Percentiles rank a stretch among this genome's conserved stretches.
phyloP scores from a whole-genome alignment of 2,329 filamentous ascomycete species.

The Colletotrichum spaethianum region DNA sequence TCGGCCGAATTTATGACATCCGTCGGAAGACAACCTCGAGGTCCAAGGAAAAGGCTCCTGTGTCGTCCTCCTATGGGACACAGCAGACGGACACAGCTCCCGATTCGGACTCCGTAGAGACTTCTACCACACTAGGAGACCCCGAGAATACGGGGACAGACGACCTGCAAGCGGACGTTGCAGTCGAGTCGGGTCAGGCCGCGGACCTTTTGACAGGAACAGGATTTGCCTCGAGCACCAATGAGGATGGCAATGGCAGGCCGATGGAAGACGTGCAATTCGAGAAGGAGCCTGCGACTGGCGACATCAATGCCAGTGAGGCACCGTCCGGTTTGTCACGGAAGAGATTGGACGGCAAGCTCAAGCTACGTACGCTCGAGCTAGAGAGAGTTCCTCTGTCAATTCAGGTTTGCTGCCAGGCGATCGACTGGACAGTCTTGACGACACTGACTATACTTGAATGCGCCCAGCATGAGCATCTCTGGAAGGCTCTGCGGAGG shows the following conservation, averaged over 20 bases:
- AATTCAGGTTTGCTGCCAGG: constrained; percentile 76
- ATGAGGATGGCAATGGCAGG: not conserved
- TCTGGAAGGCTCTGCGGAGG: constrained; percentile 81
- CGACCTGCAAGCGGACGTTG: not conserved
- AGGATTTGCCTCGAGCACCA: not conserved
- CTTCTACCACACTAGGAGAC: not conserved
- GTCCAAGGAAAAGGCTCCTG: constrained; percentile 28
- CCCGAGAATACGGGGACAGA: constrained; percentile 3
- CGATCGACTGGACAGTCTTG: constrained; percentile 81
- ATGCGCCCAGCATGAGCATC: constrained; percentile 79
- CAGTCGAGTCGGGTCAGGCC: constrained; percentile 8
- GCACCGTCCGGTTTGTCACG: constrained; percentile 42
- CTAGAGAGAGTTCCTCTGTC: constrained; percentile 83
- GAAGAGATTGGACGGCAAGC: constrained; percentile 66
- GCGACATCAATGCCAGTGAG: constrained; percentile 5
- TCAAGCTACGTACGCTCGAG: constrained; percentile 80
- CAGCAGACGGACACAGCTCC: constrained; percentile 2
- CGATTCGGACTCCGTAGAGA: constrained; percentile 8
- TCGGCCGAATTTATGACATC: constrained; percentile 77
- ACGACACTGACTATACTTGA: constrained; percentile 81
- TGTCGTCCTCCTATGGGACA: not conserved
- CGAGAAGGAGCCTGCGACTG: not conserved
- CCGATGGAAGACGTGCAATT: not conserved
- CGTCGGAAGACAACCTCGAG: constrained; percentile 46
- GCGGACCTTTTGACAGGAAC: not conserved